phyloP scores from a whole-genome alignment of 2,329 filamentous ascomycete genomes.

The Capronia coronata region DNA sequence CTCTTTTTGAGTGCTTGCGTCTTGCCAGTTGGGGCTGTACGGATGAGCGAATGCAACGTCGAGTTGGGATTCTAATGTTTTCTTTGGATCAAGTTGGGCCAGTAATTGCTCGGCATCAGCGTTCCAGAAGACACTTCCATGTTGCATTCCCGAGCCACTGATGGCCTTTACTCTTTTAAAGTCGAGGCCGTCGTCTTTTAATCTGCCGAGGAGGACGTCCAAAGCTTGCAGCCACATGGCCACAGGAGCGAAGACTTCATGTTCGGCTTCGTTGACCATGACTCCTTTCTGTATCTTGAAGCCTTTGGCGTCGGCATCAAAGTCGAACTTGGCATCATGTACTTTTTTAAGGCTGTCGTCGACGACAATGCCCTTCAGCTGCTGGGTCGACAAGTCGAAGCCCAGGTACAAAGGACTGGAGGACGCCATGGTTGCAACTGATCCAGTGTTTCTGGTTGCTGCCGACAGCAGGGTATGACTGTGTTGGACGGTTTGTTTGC shows the following conservation, averaged over 20 bases:
- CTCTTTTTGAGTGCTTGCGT: slow-evolving; percentile 86
- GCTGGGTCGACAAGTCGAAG: slow-evolving; percentile 94
- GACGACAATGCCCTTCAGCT: slow-evolving; percentile 89
- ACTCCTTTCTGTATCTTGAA: slow-evolving; percentile 87
- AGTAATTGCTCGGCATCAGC: slow-evolving; percentile 61
- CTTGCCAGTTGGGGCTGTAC: slow-evolving; percentile 95
- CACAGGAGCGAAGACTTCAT: slow-evolving; percentile 88
- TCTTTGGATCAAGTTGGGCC: slow-evolving; percentile 51
- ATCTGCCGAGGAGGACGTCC: slow-evolving; percentile 70
- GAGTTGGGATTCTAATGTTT: slow-evolving; percentile 66
- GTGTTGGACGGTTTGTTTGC: no score
- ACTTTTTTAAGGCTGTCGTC: slow-evolving; percentile 73
- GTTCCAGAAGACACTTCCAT: slow-evolving; percentile 94
- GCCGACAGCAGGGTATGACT: no score
- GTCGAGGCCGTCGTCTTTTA: slow-evolving; percentile 64
- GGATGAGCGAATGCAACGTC: slow-evolving; percentile 69
- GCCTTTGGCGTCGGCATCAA: slow-evolving; percentile 73
- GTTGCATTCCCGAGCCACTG: slow-evolving; percentile 91
- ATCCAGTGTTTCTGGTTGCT: neutral
- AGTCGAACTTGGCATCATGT: slow-evolving; percentile 86
- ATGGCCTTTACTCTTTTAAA: slow-evolving; percentile 71
- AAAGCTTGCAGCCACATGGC: slow-evolving; percentile 91
- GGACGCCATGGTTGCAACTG: slow-evolving; percentile 33
- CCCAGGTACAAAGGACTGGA: slow-evolving; percentile 70
- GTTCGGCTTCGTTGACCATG: slow-evolving; percentile 68